Evolutionary conservation across 2,329 filamentous ascomycete species (phyloP).

Genomic region (Corinectria fuckeliana): DNA sequence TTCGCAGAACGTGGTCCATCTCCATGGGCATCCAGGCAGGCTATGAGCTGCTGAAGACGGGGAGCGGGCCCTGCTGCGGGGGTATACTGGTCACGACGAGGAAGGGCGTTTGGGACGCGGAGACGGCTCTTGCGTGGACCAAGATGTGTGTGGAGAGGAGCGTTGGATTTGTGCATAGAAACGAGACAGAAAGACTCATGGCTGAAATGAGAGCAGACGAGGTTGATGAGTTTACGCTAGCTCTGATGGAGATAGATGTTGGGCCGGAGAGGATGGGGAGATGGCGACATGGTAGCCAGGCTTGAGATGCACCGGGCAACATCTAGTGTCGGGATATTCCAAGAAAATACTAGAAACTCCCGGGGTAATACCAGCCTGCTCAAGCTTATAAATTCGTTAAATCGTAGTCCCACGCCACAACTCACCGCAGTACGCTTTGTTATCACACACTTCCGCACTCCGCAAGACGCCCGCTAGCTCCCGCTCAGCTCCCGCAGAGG

Average conservation of each 20-base stretch:
- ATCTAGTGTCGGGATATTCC: no score
- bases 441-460: neutral
- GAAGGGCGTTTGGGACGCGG: conserved; percentile 38
- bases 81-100: conserved; percentile 32
- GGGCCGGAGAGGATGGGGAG: conserved; percentile 17
- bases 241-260: conserved; percentile 23
- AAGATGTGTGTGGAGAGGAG: conserved; percentile 21
- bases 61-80: conserved; percentile 19
- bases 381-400: neutral
- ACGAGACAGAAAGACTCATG: conserved; percentile 8
- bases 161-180: conserved; percentile 23
- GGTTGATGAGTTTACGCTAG: conserved; percentile 17
- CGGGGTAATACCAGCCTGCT: no score
- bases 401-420: no score
- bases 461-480: neutral
- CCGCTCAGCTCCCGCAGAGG: neutral
- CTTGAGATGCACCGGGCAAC: neutral
- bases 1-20: conserved; percentile 40
- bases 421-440: neutral
- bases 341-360: no score
- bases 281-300: conserved; percentile 4
- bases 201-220: conserved; percentile 1
- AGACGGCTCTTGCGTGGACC: conserved; percentile 28
- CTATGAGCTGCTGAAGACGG: conserved; percentile 25
- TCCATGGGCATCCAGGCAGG: conserved; percentile 26